A percentile compares a stretch with the other conserved stretches of the same genome.
phyloP scores from a whole-genome alignment of 2,329 filamentous ascomycete genomes.

The Diaporthe aspalathi region DNA sequence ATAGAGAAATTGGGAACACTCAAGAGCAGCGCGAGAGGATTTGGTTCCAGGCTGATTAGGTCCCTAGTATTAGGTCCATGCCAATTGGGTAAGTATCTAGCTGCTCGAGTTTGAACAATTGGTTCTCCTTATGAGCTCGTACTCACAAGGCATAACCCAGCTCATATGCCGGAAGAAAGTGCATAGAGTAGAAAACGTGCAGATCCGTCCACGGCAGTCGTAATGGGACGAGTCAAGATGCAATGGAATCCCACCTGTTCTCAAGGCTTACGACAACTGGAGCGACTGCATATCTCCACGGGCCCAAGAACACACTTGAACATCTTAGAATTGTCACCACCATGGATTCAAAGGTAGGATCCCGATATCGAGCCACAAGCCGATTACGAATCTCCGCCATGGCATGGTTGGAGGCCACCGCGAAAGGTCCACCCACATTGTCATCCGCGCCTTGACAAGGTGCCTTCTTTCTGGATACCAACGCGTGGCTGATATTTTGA shows the following conservation, averaged over 20 bases:
- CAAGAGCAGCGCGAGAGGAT: no score
- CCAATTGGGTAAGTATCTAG: no score
- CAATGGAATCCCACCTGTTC: conserved; percentile 8
- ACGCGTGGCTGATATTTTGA: conserved; percentile 17
- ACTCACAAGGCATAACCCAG: conserved; percentile 2
- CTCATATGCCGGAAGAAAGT: background rate
- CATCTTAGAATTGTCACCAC: background rate
- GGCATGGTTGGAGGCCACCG: background rate
- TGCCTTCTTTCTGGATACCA: conserved; percentile 1
- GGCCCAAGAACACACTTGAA: conserved; percentile 5
- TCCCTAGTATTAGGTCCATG: background rate
- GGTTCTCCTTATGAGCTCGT: background rate
- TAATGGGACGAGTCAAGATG: conserved; percentile 21
- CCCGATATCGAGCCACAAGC: background rate
- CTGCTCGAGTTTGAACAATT: background rate
- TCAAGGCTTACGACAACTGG: background rate
- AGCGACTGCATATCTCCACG: background rate
- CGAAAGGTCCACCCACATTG: background rate
- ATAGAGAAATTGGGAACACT: no score
- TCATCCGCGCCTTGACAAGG: background rate
- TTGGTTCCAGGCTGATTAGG: background rate
- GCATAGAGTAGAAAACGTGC: conserved; percentile 1
- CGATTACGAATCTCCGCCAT: conserved; percentile 1
- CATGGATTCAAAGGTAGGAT: background rate
- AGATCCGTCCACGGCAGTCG: conserved; percentile 1